Evolutionary conservation across 139 green algal species (phyloP).

Genomic region (Chlamydomonas eustigma): DNA sequence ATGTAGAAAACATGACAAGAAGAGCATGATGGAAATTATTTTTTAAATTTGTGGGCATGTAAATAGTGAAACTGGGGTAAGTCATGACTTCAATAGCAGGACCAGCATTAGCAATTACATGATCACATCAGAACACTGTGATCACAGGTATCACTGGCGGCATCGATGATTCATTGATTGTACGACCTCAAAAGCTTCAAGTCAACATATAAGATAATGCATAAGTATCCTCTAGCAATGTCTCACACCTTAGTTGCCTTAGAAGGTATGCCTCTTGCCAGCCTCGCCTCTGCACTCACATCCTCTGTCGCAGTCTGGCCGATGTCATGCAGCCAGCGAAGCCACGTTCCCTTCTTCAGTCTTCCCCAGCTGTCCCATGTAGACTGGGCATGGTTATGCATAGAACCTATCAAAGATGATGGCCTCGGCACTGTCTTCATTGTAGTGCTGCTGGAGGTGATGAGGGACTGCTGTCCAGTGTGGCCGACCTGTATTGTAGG

Average conservation of each 20-base stretch:
- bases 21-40: too few relatives aligned
- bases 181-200: too few relatives aligned
- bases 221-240: background rate
- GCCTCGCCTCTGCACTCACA: constrained; percentile 5
- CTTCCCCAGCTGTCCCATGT: constrained; percentile 10
- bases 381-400: background rate
- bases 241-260: constrained; percentile 3
- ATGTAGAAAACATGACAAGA: too few relatives aligned
- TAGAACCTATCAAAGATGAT: background rate
- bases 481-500: background rate
- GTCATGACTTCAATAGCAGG: too few relatives aligned
- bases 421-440: background rate
- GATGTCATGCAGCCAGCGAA: constrained; percentile 10
- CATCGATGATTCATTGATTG: too few relatives aligned
- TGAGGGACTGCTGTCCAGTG: background rate
- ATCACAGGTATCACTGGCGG: too few relatives aligned
- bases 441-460: background rate
- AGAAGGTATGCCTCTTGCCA: constrained; percentile 9
- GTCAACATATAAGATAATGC: too few relatives aligned
- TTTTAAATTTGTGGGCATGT: too few relatives aligned
- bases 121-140: too few relatives aligned
- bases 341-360: constrained; percentile 6
- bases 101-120: too few relatives aligned
- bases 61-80: too few relatives aligned
- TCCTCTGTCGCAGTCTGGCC: constrained; percentile 10